Base-by-base conservation (phyloP, 495 filamentous ascomycete species). In the Aspergillus sclerotioniger region DNA sequence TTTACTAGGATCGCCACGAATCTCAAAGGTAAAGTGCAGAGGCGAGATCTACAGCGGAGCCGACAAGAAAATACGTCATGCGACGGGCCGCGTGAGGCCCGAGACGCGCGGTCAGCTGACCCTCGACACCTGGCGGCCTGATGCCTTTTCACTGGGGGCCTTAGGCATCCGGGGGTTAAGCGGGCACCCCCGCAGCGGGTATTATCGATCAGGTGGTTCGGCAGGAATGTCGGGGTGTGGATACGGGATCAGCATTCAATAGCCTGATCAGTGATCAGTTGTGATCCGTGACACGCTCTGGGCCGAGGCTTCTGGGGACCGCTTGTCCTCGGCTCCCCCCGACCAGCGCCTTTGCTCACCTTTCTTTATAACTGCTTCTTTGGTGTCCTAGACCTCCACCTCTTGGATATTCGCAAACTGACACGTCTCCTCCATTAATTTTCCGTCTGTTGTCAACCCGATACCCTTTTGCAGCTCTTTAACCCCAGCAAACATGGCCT, bases 401-500 rank as follows among this genome's bases (percentile, higher is more conserved):
- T 60, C 53, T 55, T 47, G 31, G 29, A 10, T 17, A 51, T 67
- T 62, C 63, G 62, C 64, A 62, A 57, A 62, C 54, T 60, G 61
- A 43, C 62, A 50, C 48, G 48, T 46, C 43, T 37, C 25, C 25
- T 56, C 37, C n/a, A n/a, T 41, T 16, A 20, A 56, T 43, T 49
- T 29, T 51, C 49, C 19, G 25, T 55, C 45, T 56, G 57, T 56
- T 69, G 37, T 62, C 54, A 49, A 44, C 51, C 20, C 15, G 56
- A 54, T 54, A 53, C 45, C 63, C 51, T 57, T 45, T 60, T 33
- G 19, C 37, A 44, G 41, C 32, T 13, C 35, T 47, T 55, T 32
- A 44, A 57, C 25, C 51, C 66, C 79, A 85, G 60, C 62, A 28
- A 50, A 17, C 28, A 92, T 92, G 89, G 87, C 89, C 56, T 90